Base-by-base conservation (phyloP, 805 yeast genomes). In the Metschnikowia proteae region DNA sequence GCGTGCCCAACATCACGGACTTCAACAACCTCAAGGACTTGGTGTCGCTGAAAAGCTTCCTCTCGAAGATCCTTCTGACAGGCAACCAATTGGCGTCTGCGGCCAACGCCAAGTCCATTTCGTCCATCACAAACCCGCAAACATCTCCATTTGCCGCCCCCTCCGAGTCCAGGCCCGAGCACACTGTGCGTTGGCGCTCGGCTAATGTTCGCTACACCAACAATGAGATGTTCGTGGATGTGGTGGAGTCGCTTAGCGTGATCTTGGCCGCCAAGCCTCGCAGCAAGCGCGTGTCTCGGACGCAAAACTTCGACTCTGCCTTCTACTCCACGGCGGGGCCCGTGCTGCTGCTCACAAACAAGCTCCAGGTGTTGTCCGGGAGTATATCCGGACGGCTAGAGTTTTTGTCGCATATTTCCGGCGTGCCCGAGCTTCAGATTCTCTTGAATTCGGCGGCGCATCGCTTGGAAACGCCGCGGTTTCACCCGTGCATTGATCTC, bases 161-260 rank as follows among this genome's bases (percentile, higher is more conserved):
- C n/a, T 25, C 32, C 39, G 38, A 48, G 27, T 53, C 3, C 22
- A 28, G 27, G 17, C 51, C 46, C 39, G 58, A 26, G 48, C 32
- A 40, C 48, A 49, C 48, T 27, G 68, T 71, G 6, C 96, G 96
- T 1, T 92, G 98, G 98, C 78, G 98, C 58, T 73, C 80, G 41
- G 62, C 83, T 4, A 78, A 81, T 53, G 84, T 86, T n/a, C 79
- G 76, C 55, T 82, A 88, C 62, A 76, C 88, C 3, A 83, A 83
- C 55, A 89, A 92, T 64, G 98, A 92, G 65, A 74, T 92, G 65
- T 89, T 83, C 62, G 85, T 92, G 6, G 98, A 94, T 65, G 63
- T 94, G 5, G 73, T 75, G 2, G 99, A 92, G 63, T 70, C 75
- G 0, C 64, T 87, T 23, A 77, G 76, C 53, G 76, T 84, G 33